These are phyloP conservation scores for Monosporascus sp. DNA, from an alignment of 2,329 filamentous ascomycete genomes.

Conservation along the genomic window DNA sequence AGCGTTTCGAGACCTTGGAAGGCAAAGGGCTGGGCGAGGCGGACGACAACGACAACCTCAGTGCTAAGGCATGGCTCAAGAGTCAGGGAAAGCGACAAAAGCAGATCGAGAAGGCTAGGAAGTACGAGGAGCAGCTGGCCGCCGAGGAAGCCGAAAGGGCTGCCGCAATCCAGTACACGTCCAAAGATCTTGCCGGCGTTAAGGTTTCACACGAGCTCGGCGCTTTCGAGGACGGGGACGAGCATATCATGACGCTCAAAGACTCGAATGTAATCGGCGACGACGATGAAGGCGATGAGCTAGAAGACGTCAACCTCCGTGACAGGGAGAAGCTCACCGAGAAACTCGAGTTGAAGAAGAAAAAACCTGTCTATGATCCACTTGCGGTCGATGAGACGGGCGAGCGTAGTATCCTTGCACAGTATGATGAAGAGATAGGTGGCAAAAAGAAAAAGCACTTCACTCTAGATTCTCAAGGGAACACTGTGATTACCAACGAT, in stretches of 20 bases:
- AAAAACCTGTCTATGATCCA: slow-evolving; percentile 83
- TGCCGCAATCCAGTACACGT: slow-evolving; percentile 66
- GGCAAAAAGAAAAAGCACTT: slow-evolving; percentile 88
- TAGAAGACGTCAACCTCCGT: slow-evolving; percentile 70
- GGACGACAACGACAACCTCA: slow-evolving; percentile 59
- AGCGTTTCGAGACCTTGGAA: slow-evolving; percentile 68
- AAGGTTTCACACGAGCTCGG: slow-evolving; percentile 85
- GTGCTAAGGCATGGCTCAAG: slow-evolving; percentile 82
- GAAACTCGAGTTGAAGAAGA: slow-evolving; percentile 81
- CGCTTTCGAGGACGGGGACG: slow-evolving; percentile 74
- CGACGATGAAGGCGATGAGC: slow-evolving; percentile 83
- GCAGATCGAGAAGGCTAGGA: slow-evolving; percentile 74
- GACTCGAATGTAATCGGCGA: slow-evolving; percentile 77
- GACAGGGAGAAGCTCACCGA: slow-evolving; percentile 71
- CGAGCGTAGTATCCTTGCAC: slow-evolving; percentile 66
- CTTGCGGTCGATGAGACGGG: slow-evolving; percentile 64
- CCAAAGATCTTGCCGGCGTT: slow-evolving; percentile 81
- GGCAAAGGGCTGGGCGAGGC: slow-evolving; percentile 79
- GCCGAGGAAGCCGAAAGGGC: slow-evolving; percentile 65
- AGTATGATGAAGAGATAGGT: slow-evolving; percentile 93
- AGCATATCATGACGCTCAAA: slow-evolving; percentile 91
- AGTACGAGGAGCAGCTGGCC: slow-evolving; percentile 68
- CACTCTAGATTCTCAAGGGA: slow-evolving; percentile 75
- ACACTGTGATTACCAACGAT: slow-evolving; percentile 57
- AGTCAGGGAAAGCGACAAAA: slow-evolving; percentile 91